Conservation (phyloP, 331 rosid genomes). For the Acacia concinna region DNA sequence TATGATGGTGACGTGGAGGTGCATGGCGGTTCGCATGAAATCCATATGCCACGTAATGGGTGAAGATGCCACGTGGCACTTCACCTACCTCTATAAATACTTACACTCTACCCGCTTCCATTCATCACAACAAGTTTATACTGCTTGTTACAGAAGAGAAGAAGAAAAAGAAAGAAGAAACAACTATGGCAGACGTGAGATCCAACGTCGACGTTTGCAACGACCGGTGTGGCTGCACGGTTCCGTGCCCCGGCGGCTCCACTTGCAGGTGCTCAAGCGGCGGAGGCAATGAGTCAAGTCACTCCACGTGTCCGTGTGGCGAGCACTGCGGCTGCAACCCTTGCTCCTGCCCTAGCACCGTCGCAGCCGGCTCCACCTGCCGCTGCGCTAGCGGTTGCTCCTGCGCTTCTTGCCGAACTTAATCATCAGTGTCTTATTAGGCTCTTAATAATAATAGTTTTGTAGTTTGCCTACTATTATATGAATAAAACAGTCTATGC, state of each 20-base stretch:
- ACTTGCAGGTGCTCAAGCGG: constrained; percentile 40
- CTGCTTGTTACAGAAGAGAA: no score
- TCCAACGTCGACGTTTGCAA: constrained; percentile 27
- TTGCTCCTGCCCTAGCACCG: constrained; percentile 51
- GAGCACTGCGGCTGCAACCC: constrained; percentile 83
- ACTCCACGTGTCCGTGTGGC: constrained; percentile 72
- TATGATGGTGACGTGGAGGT: not conserved
- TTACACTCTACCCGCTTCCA: not conserved
- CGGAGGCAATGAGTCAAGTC: constrained; percentile 1
- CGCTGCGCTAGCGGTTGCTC: constrained; percentile 49
- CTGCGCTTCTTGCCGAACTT: constrained; percentile 53
- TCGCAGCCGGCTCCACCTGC: constrained; percentile 51
- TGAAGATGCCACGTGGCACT: not conserved
- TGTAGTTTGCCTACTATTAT: not conserved
- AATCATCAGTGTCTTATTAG: not conserved
- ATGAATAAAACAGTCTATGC: not conserved
- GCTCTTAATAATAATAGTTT: not conserved
- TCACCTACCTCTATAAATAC: not conserved
- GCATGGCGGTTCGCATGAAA: not conserved
- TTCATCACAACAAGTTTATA: no score
- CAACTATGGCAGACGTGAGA: constrained; percentile 31
- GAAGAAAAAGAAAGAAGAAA: no score
- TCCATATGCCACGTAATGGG: not conserved
- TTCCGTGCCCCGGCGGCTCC: constrained; percentile 51
- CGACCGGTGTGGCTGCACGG: constrained; percentile 58